Percentiles rank a stretch among this genome's conserved stretches.
Conservation (phyloP, 2,329 filamentous ascomycete species). For the Colletotrichum sansevieriae region DNA sequence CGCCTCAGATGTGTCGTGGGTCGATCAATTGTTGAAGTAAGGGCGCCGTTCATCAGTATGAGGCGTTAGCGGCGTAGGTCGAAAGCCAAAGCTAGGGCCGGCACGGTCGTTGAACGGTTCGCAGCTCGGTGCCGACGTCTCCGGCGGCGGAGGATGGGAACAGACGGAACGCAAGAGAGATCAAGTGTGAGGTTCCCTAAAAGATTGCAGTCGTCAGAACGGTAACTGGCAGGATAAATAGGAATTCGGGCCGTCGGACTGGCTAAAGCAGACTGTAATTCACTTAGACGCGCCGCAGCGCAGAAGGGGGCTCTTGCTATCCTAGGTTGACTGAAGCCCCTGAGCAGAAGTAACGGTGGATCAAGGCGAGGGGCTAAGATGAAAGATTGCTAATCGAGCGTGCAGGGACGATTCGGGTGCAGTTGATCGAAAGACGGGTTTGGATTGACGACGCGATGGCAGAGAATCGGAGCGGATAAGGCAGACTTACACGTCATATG, state of each 20-base stretch:
- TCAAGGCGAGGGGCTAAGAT: not conserved
- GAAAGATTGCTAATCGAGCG: too few relatives aligned
- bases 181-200: not conserved
- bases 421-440: too few relatives aligned
- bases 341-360: not conserved
- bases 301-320: not conserved
- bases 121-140: slow-evolving; percentile 26
- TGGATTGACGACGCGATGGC: not conserved
- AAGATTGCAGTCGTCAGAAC: not conserved
- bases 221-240: not conserved
- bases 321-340: not conserved
- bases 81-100: not conserved
- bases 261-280: slow-evolving; percentile 1
- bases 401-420: too few relatives aligned
- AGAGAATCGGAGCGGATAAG: not conserved
- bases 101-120: slow-evolving; percentile 8
- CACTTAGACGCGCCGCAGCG: not conserved
- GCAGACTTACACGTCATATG: slow-evolving; percentile 13
- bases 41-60: slow-evolving; percentile 14
- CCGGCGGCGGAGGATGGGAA: slow-evolving; percentile 14
- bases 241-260: not conserved
- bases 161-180: not conserved
- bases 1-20: not conserved
- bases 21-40: not conserved
- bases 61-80: not conserved